Base-by-base conservation (phyloP, 2,329 filamentous ascomycete species). In the Talaromyces funiculosus region DNA sequence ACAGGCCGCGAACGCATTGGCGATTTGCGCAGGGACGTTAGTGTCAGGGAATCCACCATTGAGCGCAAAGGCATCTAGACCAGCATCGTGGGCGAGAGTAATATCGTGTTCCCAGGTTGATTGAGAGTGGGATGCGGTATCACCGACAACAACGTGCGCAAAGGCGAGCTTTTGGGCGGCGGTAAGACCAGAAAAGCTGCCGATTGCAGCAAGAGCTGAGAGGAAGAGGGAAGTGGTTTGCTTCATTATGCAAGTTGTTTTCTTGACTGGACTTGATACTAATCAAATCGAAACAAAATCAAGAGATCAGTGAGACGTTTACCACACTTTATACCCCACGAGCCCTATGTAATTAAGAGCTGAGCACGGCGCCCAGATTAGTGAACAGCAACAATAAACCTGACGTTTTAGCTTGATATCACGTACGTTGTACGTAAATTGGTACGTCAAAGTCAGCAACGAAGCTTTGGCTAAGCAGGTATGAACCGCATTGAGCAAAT, bases 61-160 rank as follows among this genome's bases (percentile, higher is more conserved):
- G 12, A 78, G 68, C 3, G 71, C 76, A 63, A 78, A 78, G 38
- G 68, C 76, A 63, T 78, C 75, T 56, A 78, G 74, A n/a, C 69
- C 64, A 5, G 75, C 70, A 2, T 64, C 67, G 61, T 76, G 65
- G 16, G 76, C 76, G 3, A 71, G 64, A 0, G 47, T 54, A 9
- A 78, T 76, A 61, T 78, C 72, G 35, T 40, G 57, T 31, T 62
- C 57, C 61, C 61, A 62, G 12, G 53, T 45, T 20, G 57, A 31
- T 35, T 60, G 42, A 12, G 43, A 40, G 37, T 60, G 57, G 1
- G 57, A 31, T 18, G 38, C 56, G 24, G 63, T 62, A 59, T 71
- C 69, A 18, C 67, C 67, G 20, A 68, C 68, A 53, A 71, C 66
- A n/a, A 69, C 66, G 43, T 71, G 68, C 22, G 68, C 67, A 63